Evolutionary conservation across 306 rosid genomes (phyloP), one percentile per base, ranked within the genome.

Genomic region (Boehmeria nivea): DNA sequence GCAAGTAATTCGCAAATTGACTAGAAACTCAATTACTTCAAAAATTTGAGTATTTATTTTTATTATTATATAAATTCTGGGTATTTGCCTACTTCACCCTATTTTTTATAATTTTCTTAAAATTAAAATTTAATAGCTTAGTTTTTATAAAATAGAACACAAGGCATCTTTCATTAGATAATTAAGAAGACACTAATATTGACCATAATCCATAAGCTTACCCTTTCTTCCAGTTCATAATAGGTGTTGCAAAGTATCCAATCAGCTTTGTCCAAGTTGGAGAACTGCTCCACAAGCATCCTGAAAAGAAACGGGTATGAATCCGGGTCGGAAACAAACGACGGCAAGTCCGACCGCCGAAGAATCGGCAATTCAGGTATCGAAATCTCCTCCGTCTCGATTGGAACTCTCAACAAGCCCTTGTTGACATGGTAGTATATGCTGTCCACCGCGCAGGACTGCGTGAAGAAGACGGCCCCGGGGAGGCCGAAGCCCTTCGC

Each of bases 211-310:
- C 6, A 27, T 6, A 6, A 1, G 28, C 57, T 18, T 45, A 64
- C 78, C 78, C 68, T 68, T 47, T 57, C 28, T 13, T 73, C 71
- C 12, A 78, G 24, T 42, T 78, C 77, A 6, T 51, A 58, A 20
- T 60, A 61, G 7, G 71, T 14, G 40, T 73, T 78, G 66, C 59
- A 74, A 0, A 78, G 45, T 12, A 74, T 4, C 72, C 77, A 74
- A 59, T 78, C 75, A 27, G 80, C 80, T 59, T 67, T 38, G 4
- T 74, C 50, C 14, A 66, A 37, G 16, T 78, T 70, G 31, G 67
- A 70, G 33, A 74, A 78, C 28, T 78, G 80, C 37, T 3, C 54
- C 51, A 69, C 59, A 1, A 58, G 0, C 23, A 73, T 11, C 4
- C 40, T 28, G 38, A 38, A 12, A 2, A 47, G 0, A 40, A n/a